Base-by-base conservation (phyloP, 139 green algal species). In the Deuterostichococcus epilithicus region DNA sequence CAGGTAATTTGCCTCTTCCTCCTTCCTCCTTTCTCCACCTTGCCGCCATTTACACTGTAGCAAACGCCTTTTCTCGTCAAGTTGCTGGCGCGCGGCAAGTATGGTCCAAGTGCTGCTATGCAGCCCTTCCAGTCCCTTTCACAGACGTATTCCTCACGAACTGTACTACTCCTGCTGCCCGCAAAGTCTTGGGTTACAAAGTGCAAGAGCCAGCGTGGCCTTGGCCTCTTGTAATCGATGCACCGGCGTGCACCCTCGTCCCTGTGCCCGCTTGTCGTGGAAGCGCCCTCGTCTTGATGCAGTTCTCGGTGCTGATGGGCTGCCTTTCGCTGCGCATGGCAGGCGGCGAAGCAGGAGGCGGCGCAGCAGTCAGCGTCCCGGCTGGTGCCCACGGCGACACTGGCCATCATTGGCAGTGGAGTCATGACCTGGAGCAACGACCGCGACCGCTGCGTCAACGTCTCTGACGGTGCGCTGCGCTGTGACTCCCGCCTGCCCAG, bases 361-460 rank as follows among this genome's bases (percentile, higher is more conserved):
- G 36, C 65, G 63, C 33, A 52, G 3, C 73, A 36, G 4, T 42
- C 75, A 30, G 35, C 72, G 0, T 39, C 73, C n/a, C 70, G 82
- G n/a, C 71, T 76, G 10, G 66, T 91, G 78, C 67, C 80, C 5
- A 37, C 70, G 30, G 80, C 86, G 33, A 52, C 73, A 0, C 33
- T 91, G 0, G 83, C 89, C 68, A 59, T 92, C 22, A 76, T 92
- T 68, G 90, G 87, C 70, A 81, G 78, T 18, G 90, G 90, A 23
- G 76, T 83, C 28, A 89, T 91, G 78, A 86, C 89, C 81, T 93
- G 88, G 90, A 80, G 78, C 6, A 76, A 77, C 5, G 81, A 91
- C 42, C 78, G 82, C 20, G 86, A 90, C 71, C 77, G 84, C 33
- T 67, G 44, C 35, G 58, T 87, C 59, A 69, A 74, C 18, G 59